Percentiles rank a stretch among this genome's conserved stretches.
Evolutionary conservation across 257 asterid species (phyloP).

Genomic region (Ilex asprella): DNA sequence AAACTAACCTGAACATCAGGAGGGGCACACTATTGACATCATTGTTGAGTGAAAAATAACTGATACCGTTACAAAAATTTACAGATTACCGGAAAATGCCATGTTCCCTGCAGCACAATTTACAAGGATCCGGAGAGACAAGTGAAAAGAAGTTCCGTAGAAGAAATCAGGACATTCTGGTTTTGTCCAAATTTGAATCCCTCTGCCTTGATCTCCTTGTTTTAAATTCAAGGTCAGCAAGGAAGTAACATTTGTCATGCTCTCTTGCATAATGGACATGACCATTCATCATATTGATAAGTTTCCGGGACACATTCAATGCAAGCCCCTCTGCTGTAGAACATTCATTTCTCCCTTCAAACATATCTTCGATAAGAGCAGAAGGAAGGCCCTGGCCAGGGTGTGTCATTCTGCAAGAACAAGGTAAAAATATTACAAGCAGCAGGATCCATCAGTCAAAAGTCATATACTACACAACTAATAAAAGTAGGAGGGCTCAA

Average conservation of each 20-base stretch:
- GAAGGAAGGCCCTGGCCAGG: constrained; percentile 58
- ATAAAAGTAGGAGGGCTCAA: background rate
- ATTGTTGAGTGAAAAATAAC: no score
- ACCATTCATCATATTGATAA: constrained; percentile 49
- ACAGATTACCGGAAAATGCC: no score
- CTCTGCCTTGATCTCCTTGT: constrained; percentile 14
- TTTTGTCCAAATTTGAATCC: constrained; percentile 7
- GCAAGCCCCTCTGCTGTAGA: constrained; percentile 40
- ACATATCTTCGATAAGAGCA: constrained; percentile 44
- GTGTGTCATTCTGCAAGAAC: constrained; percentile 50
- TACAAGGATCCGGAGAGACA: no score
- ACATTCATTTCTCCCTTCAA: constrained; percentile 20
- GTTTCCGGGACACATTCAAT: constrained; percentile 36
- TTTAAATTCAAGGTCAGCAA: constrained; percentile 35
- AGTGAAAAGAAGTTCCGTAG: background rate
- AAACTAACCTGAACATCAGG: no score
- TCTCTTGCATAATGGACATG: constrained; percentile 41
- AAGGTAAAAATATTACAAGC: background rate
- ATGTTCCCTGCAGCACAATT: no score
- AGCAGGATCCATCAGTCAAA: background rate
- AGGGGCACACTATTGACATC: no score
- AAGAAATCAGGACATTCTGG: constrained; percentile 4
- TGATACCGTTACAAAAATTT: no score
- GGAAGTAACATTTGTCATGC: constrained; percentile 33
- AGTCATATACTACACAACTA: background rate